Conservation (phyloP, 805 yeast genomes). For the Peterozyma toletana region DNA sequence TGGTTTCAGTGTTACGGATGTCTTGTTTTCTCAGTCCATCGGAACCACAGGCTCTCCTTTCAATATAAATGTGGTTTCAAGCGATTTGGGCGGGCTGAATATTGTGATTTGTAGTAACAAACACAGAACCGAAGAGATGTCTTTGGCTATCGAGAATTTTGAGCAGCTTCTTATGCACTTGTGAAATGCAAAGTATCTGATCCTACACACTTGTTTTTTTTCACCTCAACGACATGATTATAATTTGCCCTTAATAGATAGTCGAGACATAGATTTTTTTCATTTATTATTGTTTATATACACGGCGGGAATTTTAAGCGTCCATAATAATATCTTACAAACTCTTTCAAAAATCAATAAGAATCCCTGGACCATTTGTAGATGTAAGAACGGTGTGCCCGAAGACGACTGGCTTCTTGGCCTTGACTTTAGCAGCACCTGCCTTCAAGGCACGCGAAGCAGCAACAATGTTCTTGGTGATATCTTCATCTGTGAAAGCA, state of each 20-base stretch:
- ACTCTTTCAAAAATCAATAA: slow-evolving; percentile 38
- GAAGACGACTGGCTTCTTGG: slow-evolving; percentile 60
- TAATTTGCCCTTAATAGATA: too few species aligned
- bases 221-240: too few species aligned
- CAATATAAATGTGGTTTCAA: slow-evolving; percentile 1
- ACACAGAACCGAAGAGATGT: too few species aligned
- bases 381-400: slow-evolving; percentile 65
- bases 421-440: slow-evolving; percentile 45
- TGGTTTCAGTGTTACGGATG: background rate
- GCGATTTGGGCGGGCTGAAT: slow-evolving; percentile 4
- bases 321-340: background rate
- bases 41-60: slow-evolving; percentile 1
- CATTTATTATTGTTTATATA: too few species aligned
- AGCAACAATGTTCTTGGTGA: slow-evolving; percentile 61
- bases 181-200: too few species aligned
- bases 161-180: too few species aligned
- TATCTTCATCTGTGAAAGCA: slow-evolving; percentile 68
- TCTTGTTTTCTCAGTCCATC: slow-evolving; percentile 5
- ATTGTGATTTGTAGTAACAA: background rate
- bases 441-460: slow-evolving; percentile 56
- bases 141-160: too few species aligned
- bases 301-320: too few species aligned
- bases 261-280: too few species aligned
- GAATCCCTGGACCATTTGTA: slow-evolving; percentile 76
- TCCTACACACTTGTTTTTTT: too few species aligned